These are phyloP conservation scores for Plenodomus biglobosus DNA, from an alignment of 2,329 filamentous ascomycete genomes.

Conservation along the genomic window DNA sequence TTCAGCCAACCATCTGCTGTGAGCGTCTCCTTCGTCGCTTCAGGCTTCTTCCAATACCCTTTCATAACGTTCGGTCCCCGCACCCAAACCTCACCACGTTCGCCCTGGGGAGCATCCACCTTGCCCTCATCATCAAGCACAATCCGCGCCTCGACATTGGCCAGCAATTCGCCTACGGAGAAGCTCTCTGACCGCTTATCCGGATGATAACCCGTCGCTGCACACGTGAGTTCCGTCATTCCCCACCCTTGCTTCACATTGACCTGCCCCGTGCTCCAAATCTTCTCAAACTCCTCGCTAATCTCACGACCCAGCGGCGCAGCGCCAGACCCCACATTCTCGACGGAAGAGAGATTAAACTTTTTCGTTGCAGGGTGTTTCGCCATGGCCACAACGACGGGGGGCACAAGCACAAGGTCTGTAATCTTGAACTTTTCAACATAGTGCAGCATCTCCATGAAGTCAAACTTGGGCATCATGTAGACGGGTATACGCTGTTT, in stretches of 20 bases:
- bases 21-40: constrained; percentile 66
- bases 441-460: constrained; percentile 68
- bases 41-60: constrained; percentile 73
- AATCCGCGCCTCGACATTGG: constrained; percentile 70
- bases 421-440: constrained; percentile 71
- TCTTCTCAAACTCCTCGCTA: constrained; percentile 56
- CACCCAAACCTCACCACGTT: constrained; percentile 73
- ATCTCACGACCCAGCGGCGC: constrained; percentile 60
- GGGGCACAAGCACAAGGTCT: constrained; percentile 67
- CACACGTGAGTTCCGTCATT: constrained; percentile 82
- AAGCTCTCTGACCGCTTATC: constrained; percentile 47
- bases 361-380: constrained; percentile 68
- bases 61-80: constrained; percentile 71
- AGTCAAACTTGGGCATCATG: constrained; percentile 77
- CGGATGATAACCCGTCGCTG: constrained; percentile 66
- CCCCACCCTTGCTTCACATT: constrained; percentile 76
- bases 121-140: constrained; percentile 59
- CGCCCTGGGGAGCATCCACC: constrained; percentile 50
- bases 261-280: constrained; percentile 55
- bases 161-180: constrained; percentile 66
- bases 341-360: constrained; percentile 69
- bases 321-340: constrained; percentile 63
- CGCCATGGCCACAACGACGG: constrained; percentile 70
- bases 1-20: constrained; percentile 68
- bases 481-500: constrained; percentile 67